phyloP scores from a whole-genome alignment of 768 basidiomycete genomes.

The Mycena amicta region DNA sequence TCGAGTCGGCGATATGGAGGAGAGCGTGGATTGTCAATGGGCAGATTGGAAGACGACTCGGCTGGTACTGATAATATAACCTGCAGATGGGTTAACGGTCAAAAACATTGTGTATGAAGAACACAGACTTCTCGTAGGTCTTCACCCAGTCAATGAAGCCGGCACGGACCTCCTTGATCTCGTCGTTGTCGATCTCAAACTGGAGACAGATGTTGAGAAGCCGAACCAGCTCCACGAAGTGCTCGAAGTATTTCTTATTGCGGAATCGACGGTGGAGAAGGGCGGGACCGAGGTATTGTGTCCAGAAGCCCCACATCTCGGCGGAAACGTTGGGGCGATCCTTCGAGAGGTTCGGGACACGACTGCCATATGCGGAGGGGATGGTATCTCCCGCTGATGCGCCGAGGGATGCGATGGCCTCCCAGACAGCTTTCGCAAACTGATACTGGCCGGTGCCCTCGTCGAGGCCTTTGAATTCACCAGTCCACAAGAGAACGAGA shows the following conservation, averaged over 20 bases:
- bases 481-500: constrained; percentile 22
- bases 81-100: constrained; percentile 8
- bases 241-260: constrained; percentile 38
- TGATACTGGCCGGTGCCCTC: constrained; percentile 10
- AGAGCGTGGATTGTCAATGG: constrained; percentile 24
- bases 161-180: background rate
- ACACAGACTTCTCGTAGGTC: constrained; percentile 9
- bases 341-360: constrained; percentile 34
- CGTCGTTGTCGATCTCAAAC: constrained; percentile 1
- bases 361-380: constrained; percentile 39
- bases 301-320: constrained; percentile 44
- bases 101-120: background rate
- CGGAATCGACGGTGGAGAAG: constrained; percentile 38
- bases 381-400: constrained; percentile 36
- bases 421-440: constrained; percentile 38
- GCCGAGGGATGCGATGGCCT: constrained; percentile 39
- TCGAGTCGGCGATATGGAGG: constrained; percentile 34
- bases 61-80: constrained; percentile 23
- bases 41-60: constrained; percentile 17
- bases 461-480: constrained; percentile 21
- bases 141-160: constrained; percentile 34
- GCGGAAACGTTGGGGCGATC: constrained; percentile 34
- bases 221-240: constrained; percentile 42
- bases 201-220: constrained; percentile 34
- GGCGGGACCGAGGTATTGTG: constrained; percentile 39